A percentile compares a stretch with the other conserved stretches of the same genome.
Conservation (phyloP, 2,329 filamentous ascomycete genomes). For the Venturia asperata region DNA sequence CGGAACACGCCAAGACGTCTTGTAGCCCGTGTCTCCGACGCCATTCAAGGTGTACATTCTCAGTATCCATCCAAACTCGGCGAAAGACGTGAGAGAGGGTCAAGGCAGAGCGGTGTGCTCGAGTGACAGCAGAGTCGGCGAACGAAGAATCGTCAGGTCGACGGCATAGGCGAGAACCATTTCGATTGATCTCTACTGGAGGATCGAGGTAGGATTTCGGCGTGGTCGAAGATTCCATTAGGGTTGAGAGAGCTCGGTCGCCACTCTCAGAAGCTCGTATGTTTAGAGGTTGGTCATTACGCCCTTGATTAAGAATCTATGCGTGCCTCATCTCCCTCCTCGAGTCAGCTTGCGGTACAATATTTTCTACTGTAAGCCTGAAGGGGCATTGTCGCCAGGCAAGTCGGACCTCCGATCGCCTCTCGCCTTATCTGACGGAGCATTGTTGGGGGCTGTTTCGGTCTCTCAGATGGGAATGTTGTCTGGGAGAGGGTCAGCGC, state of each 20-base stretch:
- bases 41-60: neutral
- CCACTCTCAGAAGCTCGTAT: neutral
- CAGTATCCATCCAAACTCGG: neutral
- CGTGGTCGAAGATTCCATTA: neutral
- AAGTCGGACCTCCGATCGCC: neutral
- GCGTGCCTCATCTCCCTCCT: neutral
- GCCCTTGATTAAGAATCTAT: neutral
- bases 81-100: neutral
- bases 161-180: slow-evolving; percentile 10
- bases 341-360: neutral
- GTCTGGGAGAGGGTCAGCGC: neutral
- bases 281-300: neutral
- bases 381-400: neutral
- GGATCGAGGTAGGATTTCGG: slow-evolving; percentile 2
- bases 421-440: neutral
- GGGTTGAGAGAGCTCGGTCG: neutral
- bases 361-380: neutral
- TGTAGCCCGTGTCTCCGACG: neutral
- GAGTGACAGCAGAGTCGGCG: neutral
- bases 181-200: neutral
- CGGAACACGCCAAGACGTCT: neutral
- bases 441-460: neutral
- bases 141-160: slow-evolving; percentile 4
- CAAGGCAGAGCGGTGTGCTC: neutral
- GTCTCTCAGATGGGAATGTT: neutral